A percentile compares a stretch with the other conserved stretches of the same genome.
phyloP scores from a whole-genome alignment of 2,329 filamentous ascomycete genomes.

The Trichoderma sp. region DNA sequence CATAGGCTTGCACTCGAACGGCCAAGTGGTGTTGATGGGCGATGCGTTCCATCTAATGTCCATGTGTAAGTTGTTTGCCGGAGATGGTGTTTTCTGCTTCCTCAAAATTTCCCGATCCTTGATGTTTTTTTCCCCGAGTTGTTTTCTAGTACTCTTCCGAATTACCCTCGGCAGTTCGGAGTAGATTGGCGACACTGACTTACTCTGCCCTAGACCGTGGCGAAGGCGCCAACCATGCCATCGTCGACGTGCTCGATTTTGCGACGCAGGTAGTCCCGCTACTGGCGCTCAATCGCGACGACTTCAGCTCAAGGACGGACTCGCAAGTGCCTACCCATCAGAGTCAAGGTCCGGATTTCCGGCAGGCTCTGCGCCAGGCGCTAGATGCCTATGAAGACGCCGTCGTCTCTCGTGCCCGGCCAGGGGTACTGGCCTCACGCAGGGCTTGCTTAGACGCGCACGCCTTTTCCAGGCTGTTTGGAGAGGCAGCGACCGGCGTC shows the following conservation, averaged over 20 bases:
- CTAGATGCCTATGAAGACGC: slow-evolving; percentile 47
- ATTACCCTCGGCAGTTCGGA: background rate
- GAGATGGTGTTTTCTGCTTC: background rate
- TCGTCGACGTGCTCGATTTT: slow-evolving; percentile 52
- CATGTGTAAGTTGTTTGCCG: slow-evolving; percentile 51
- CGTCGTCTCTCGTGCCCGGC: slow-evolving; percentile 45
- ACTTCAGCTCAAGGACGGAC: background rate
- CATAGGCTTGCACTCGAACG: slow-evolving; percentile 38
- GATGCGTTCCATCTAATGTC: slow-evolving; percentile 61
- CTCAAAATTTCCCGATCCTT: background rate
- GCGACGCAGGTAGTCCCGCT: slow-evolving; percentile 35
- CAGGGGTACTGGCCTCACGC: slow-evolving; percentile 52
- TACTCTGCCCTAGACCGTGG: slow-evolving; percentile 48
- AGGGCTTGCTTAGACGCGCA: slow-evolving; percentile 58
- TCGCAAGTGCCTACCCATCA: background rate
- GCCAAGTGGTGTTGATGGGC: slow-evolving; percentile 50
- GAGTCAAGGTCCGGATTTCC: background rate
- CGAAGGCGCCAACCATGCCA: slow-evolving; percentile 59
- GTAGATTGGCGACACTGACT: background rate
- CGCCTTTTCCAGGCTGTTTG: slow-evolving; percentile 45
- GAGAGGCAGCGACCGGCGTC: slow-evolving; percentile 10
- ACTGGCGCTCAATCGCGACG: slow-evolving; percentile 15
- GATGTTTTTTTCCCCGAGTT: background rate
- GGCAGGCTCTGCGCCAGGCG: slow-evolving; percentile 27
- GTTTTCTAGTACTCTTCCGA: background rate